A percentile compares a stretch with the other conserved stretches of the same genome.
Evolutionary conservation across 768 basidiomycete species (phyloP).

Genomic region (Boletus edulis): DNA sequence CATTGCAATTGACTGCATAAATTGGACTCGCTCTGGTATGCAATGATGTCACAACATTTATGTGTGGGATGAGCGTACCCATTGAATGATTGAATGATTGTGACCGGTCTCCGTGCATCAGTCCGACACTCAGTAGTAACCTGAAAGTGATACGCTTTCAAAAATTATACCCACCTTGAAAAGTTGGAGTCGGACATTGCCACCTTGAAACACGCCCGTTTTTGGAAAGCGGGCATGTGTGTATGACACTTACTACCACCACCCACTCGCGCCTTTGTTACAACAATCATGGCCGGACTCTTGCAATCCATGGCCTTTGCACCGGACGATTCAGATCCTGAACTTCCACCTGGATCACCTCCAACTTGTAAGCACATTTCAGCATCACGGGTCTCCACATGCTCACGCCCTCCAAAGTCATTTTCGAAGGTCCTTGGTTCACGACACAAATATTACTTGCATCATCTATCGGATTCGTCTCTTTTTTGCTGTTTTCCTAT

Average conservation of each 20-base stretch:
- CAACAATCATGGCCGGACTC: slow-evolving; percentile 14
- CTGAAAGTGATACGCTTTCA: no score
- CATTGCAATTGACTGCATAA: no score
- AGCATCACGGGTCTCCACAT: background rate
- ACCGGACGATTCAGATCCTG: slow-evolving; percentile 36
- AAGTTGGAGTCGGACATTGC: no score
- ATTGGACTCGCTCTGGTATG: no score
- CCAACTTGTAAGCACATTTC: slow-evolving; percentile 50
- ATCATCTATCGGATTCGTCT: slow-evolving; percentile 67
- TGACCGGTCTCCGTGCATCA: no score
- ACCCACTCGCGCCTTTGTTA: background rate
- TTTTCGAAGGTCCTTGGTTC: slow-evolving; percentile 94
- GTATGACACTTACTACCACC: background rate
- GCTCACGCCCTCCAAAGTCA: slow-evolving; percentile 42
- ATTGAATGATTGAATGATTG: no score
- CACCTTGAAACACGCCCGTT: background rate
- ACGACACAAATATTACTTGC: slow-evolving; percentile 85
- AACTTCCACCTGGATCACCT: slow-evolving; percentile 60
- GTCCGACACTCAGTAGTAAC: no score
- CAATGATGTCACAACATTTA: no score
- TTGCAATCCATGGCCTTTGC: slow-evolving; percentile 17
- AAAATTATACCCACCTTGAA: no score
- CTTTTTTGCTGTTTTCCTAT: slow-evolving; percentile 88
- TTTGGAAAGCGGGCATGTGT: slow-evolving; percentile 14
- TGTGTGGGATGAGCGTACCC: no score